These are phyloP conservation scores for Brettanomyces naardenensis DNA, from an alignment of 805 yeast genomes.

Conservation along the genomic window DNA sequence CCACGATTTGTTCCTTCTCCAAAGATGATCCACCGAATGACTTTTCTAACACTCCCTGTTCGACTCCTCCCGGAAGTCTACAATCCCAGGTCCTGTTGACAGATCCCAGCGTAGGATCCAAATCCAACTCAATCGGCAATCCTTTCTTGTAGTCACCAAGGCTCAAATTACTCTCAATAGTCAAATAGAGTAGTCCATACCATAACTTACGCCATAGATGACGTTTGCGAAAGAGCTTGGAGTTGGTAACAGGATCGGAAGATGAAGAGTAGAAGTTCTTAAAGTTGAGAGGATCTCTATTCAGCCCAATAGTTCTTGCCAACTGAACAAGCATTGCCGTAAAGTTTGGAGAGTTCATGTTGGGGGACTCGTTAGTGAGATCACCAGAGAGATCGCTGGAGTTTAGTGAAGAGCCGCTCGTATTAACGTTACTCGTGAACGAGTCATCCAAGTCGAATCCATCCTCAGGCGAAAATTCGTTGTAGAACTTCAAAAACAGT, in stretches of 20 bases:
- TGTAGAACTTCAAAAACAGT: constrained; percentile 46
- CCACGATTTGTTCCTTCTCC: constrained; percentile 36
- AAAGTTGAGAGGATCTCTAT: constrained; percentile 40
- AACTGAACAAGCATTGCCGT: constrained; percentile 31
- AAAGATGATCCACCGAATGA: constrained; percentile 24
- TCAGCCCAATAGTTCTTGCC: constrained; percentile 39
- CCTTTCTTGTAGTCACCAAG: constrained; percentile 31
- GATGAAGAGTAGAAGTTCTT: constrained; percentile 24
- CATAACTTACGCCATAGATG: constrained; percentile 35
- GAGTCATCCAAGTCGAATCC: constrained; percentile 36
- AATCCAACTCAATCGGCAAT: constrained; percentile 28
- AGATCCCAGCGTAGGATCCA: constrained; percentile 27
- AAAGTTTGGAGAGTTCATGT: constrained; percentile 28
- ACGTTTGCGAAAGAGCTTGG: constrained; percentile 26
- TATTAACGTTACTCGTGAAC: constrained; percentile 20
- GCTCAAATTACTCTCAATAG: constrained; percentile 27
- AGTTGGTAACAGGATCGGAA: constrained; percentile 22
- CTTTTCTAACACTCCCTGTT: constrained; percentile 27
- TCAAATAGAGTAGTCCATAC: constrained; percentile 27
- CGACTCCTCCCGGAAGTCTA: constrained; percentile 30
- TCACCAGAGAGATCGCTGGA: constrained; percentile 30
- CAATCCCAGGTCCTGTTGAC: constrained; percentile 30
- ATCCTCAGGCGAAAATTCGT: constrained; percentile 50
- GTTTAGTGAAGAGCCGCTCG: constrained; percentile 14
- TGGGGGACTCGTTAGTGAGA: constrained; percentile 26